Conservation (phyloP, 768 basidiomycete genomes). For the Trametes maxima region DNA sequence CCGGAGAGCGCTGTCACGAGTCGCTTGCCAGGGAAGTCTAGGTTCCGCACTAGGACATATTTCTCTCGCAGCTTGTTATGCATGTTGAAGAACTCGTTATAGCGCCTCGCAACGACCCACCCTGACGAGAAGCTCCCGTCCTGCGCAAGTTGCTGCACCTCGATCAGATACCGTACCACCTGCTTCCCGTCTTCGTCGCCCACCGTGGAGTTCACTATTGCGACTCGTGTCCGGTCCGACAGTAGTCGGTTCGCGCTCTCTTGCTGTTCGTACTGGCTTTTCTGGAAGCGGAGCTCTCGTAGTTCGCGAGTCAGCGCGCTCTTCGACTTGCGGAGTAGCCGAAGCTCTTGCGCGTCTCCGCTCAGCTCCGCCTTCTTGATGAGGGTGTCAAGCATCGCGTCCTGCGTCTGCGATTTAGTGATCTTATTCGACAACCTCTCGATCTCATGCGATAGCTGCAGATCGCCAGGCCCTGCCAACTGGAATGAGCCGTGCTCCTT, state of each 20-base stretch:
- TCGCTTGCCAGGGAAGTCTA: slow-evolving; percentile 94
- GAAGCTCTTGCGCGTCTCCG: slow-evolving; percentile 85
- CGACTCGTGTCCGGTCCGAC: slow-evolving; percentile 81
- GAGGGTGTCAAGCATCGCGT: slow-evolving; percentile 79
- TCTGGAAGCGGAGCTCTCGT: slow-evolving; percentile 85
- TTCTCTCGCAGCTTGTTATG: slow-evolving; percentile 84
- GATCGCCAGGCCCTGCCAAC: slow-evolving; percentile 85
- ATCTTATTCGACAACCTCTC: slow-evolving; percentile 76
- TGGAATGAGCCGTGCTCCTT: slow-evolving; percentile 58
- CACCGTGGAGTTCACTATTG: slow-evolving; percentile 80
- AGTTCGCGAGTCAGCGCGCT: slow-evolving; percentile 81
- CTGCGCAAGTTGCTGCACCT: slow-evolving; percentile 83
- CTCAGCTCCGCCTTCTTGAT: slow-evolving; percentile 95
- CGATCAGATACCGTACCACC: slow-evolving; percentile 89
- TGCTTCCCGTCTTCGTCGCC: slow-evolving; percentile 87
- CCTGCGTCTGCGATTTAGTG: slow-evolving; percentile 75
- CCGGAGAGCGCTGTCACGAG: slow-evolving; percentile 85
- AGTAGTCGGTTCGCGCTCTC: slow-evolving; percentile 87
- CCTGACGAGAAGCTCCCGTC: slow-evolving; percentile 82
- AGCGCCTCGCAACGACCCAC: slow-evolving; percentile 92
- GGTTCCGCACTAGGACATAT: slow-evolving; percentile 60
- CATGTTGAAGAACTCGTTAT: slow-evolving; percentile 93
- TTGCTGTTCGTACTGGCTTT: slow-evolving; percentile 91
- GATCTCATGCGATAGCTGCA: slow-evolving; percentile 88
- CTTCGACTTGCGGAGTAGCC: slow-evolving; percentile 80